phyloP scores from a whole-genome alignment of 371 early-diverging fungal species.

The Smittium culicis region DNA sequence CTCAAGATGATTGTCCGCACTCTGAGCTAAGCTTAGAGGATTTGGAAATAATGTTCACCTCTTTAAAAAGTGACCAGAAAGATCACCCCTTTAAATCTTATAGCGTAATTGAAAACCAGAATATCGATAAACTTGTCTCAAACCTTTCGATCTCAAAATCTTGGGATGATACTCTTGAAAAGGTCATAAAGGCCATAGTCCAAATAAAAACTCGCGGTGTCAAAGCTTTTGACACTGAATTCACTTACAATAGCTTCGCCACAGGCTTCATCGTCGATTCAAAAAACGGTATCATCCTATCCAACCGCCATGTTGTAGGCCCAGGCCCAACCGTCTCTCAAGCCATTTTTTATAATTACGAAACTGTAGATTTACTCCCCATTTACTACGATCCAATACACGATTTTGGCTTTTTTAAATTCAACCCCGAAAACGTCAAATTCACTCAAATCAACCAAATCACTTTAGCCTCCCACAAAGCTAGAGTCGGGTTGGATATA shows the following conservation, averaged over 20 bases:
- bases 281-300: slow-evolving; percentile 66
- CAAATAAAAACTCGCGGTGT: slow-evolving; percentile 70
- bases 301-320: slow-evolving; percentile 86
- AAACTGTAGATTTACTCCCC: slow-evolving; percentile 72
- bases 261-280: slow-evolving; percentile 93
- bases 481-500: slow-evolving; percentile 80
- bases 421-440: slow-evolving; percentile 61
- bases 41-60: neutral
- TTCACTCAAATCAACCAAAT: slow-evolving; percentile 72
- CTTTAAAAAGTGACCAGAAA: neutral
- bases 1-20: no score
- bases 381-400: slow-evolving; percentile 81
- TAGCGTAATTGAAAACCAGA: neutral
- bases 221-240: slow-evolving; percentile 76
- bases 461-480: slow-evolving; percentile 59
- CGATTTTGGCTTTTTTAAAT: slow-evolving; percentile 82
- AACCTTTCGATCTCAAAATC: no score
- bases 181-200: slow-evolving; percentile 63
- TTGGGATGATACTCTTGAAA: slow-evolving; percentile 12
- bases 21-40: no score
- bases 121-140: no score
- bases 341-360: slow-evolving; percentile 79
- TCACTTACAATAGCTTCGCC: slow-evolving; percentile 56
- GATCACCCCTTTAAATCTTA: neutral
- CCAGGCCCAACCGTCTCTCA: slow-evolving; percentile 82